Conservation (phyloP, 2,329 filamentous ascomycete species). For the Trichophyton mentagrophytes region DNA sequence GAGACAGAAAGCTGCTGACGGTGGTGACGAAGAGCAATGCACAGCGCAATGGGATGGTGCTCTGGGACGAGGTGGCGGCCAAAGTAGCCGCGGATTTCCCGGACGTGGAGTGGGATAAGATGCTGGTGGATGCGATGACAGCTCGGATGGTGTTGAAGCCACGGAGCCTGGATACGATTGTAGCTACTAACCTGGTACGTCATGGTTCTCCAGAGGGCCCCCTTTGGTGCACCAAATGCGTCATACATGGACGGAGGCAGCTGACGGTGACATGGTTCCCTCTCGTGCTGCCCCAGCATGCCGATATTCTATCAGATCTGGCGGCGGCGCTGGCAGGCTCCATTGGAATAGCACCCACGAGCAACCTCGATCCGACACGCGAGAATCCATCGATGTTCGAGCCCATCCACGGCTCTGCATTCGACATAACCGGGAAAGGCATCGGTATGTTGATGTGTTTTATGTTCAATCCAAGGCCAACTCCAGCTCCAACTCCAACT, state of each 20-base stretch:
- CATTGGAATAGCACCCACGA: slow-evolving; percentile 60
- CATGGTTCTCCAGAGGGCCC: too few relatives aligned
- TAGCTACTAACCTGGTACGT: slow-evolving; percentile 38
- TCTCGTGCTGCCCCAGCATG: slow-evolving; percentile 27
- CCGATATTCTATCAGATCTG: slow-evolving; percentile 58
- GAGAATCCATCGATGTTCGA: slow-evolving; percentile 51
- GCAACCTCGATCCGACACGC: slow-evolving; percentile 53
- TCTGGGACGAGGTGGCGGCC: slow-evolving; percentile 43
- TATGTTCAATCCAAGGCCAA: neutral
- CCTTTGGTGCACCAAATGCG: too few relatives aligned
- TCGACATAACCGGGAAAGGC: slow-evolving; percentile 52
- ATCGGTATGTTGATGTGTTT: slow-evolving; percentile 21
- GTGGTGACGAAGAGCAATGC: slow-evolving; percentile 46
- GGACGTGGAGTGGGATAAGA: slow-evolving; percentile 41
- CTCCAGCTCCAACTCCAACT: neutral
- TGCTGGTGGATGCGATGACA: slow-evolving; percentile 47
- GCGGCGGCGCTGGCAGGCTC: slow-evolving; percentile 57
- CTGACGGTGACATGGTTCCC: neutral
- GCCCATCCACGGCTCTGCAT: slow-evolving; percentile 51
- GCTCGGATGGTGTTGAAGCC: slow-evolving; percentile 42
- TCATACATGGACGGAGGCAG: neutral
- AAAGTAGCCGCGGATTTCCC: slow-evolving; percentile 38
- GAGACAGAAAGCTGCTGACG: slow-evolving; percentile 39
- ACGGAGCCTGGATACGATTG: slow-evolving; percentile 39
- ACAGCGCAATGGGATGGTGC: slow-evolving; percentile 43